Evolutionary conservation across 495 filamentous ascomycete species (phyloP).

Genomic region (Aspergillus indologenus): DNA sequence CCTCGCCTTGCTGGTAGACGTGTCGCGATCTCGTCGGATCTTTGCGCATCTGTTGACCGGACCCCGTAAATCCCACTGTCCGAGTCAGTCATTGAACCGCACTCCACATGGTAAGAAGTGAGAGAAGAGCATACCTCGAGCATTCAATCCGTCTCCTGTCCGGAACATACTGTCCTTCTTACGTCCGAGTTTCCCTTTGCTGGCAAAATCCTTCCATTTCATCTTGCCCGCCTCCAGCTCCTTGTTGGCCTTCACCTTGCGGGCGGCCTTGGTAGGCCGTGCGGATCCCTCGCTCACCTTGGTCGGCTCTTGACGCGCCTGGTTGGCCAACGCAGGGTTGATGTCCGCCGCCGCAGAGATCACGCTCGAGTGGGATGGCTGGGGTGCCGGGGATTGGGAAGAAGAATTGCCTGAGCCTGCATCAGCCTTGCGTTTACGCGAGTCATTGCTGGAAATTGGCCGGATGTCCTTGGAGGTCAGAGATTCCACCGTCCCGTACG

Average conservation of each 20-base stretch:
- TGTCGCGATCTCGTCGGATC: conserved; percentile 79
- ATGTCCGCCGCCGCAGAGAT: conserved; percentile 87
- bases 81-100: conserved; percentile 1
- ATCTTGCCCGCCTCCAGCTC: conserved; percentile 86
- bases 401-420: conserved; percentile 57
- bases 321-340: conserved; percentile 71
- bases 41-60: conserved; percentile 90
- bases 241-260: conserved; percentile 87
- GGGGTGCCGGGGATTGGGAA: conserved; percentile 44
- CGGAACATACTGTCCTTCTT: conserved; percentile 99
- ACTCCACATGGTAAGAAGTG: background rate
- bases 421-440: conserved; percentile 90
- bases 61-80: conserved; percentile 91
- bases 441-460: conserved; percentile 61
- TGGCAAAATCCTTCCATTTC: conserved; percentile 90
- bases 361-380: conserved; percentile 53
- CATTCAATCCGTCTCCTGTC: conserved; percentile 79
- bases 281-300: conserved; percentile 65
- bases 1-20: conserved; percentile 78
- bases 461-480: conserved; percentile 81
- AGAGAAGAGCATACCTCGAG: conserved; percentile 61
- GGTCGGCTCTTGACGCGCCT: conserved; percentile 63
- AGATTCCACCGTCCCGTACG: conserved; percentile 78
- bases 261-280: conserved; percentile 61
- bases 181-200: conserved; percentile 75